A percentile compares a stretch with the other conserved stretches of the same genome.
phyloP scores from a whole-genome alignment of 225 moss, liverwort and hornwort genomes.

The Pseudisothecium myosuroides region DNA sequence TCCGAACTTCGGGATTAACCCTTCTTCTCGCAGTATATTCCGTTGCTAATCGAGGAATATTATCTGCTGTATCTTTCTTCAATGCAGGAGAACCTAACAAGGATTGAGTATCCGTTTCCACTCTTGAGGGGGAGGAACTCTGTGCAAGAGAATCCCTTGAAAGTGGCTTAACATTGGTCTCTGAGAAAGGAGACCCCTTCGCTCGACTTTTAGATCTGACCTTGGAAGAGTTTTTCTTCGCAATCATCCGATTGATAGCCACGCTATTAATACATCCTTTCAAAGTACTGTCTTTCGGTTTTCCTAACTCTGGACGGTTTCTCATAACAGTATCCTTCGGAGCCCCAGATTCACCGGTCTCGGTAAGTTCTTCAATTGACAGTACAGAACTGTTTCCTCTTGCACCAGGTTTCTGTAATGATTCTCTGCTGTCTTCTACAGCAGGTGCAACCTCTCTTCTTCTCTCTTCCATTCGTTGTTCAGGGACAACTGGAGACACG shows the following conservation, averaged over 20 bases:
- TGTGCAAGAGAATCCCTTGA: conserved; percentile 15
- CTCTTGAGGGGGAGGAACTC: conserved; percentile 27
- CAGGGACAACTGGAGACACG: conserved; percentile 33
- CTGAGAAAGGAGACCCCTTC: conserved; percentile 8
- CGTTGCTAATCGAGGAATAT: conserved; percentile 15
- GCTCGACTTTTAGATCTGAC: conserved; percentile 1
- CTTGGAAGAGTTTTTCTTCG: conserved; percentile 11
- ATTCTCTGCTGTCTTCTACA: conserved; percentile 26
- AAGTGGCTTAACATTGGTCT: conserved; percentile 8
- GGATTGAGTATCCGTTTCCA: conserved; percentile 13
- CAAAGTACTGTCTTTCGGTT: background rate
- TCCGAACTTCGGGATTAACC: conserved; percentile 22
- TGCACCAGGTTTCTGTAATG: background rate
- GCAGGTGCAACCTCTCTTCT: conserved; percentile 11
- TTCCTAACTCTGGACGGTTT: conserved; percentile 10
- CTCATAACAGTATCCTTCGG: conserved; percentile 2
- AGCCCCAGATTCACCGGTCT: conserved; percentile 3
- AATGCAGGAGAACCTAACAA: conserved; percentile 31
- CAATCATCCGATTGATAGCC: background rate
- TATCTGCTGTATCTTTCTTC: conserved; percentile 16
- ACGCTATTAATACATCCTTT: conserved; percentile 13
- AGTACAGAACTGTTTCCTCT: conserved; percentile 1
- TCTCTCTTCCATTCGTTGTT: conserved; percentile 24
- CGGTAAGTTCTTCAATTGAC: background rate
- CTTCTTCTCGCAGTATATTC: conserved; percentile 21